Evolutionary conservation across 1,139 yeast genomes (phyloP).

Genomic region (Pneumocystis sp.): DNA sequence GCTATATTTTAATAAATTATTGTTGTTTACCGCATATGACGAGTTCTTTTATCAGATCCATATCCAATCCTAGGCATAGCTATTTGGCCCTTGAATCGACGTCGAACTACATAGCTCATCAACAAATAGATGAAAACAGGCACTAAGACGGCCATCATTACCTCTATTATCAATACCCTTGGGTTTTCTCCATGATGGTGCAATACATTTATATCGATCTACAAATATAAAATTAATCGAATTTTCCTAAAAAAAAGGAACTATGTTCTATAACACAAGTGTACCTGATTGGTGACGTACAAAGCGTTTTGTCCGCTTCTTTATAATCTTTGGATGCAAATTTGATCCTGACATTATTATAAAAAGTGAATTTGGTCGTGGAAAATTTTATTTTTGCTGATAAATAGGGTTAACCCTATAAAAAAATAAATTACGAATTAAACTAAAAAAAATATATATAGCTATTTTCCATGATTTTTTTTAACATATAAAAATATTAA

Average conservation of each 20-base stretch:
- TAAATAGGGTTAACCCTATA: not conserved
- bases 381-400: not conserved
- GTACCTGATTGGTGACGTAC: slow-evolving; percentile 99
- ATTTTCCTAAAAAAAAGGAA: not conserved
- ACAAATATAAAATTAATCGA: not conserved
- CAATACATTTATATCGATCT: not conserved
- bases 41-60: slow-evolving; percentile 99
- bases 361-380: slow-evolving; percentile 4
- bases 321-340: slow-evolving; percentile 98
- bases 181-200: slow-evolving; percentile 96
- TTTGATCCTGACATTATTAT: slow-evolving; percentile 81
- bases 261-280: slow-evolving; percentile 24
- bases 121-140: not conserved
- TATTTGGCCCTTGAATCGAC: slow-evolving; percentile 99
- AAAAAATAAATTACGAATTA: not conserved
- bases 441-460: not conserved
- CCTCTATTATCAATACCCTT: slow-evolving; percentile 98
- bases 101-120: slow-evolving; percentile 32
- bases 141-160: not conserved
- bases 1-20: not conserved
- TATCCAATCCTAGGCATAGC: slow-evolving; percentile 99
- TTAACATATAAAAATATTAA: not conserved
- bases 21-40: slow-evolving; percentile 44
- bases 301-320: slow-evolving; percentile 98
- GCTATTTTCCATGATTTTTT: not conserved